These are phyloP conservation scores for Aspergillus fumigatus DNA, from an alignment of 2,329 filamentous ascomycete species.

Conservation along the genomic window DNA sequence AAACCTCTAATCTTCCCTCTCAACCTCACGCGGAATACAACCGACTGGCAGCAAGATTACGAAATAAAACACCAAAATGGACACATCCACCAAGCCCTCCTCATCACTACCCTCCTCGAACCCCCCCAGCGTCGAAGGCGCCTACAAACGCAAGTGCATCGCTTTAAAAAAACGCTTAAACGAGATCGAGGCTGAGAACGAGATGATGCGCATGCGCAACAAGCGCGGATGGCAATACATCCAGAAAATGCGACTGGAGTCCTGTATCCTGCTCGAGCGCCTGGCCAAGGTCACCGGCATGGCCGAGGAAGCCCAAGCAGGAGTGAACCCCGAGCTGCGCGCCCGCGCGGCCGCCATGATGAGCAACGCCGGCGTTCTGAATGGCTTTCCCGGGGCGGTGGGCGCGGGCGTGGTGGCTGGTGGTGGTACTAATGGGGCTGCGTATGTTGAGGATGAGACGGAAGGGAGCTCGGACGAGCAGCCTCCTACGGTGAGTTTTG, in stretches of 20 bases:
- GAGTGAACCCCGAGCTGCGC: conserved; percentile 32
- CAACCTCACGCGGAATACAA: not conserved
- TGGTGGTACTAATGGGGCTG: conserved; percentile 17
- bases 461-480: conserved; percentile 43
- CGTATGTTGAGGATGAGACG: conserved; percentile 39
- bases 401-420: conserved; percentile 8
- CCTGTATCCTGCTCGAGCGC: conserved; percentile 40
- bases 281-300: conserved; percentile 39
- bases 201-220: conserved; percentile 73
- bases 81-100: conserved; percentile 19
- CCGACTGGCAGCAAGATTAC: not conserved
- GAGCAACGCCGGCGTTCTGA: conserved; percentile 21
- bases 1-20: not conserved
- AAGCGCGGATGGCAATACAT: conserved; percentile 76
- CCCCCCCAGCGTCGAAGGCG: conserved; percentile 89
- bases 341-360: conserved; percentile 33
- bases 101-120: conserved; percentile 39
- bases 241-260: conserved; percentile 76
- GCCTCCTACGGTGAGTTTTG: conserved; percentile 36
- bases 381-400: conserved; percentile 15
- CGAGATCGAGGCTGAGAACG: conserved; percentile 89
- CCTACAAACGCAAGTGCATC: conserved; percentile 94
- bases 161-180: conserved; percentile 85
- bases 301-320: conserved; percentile 35
- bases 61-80: conserved; percentile 20